Evolutionary conservation across 2,329 filamentous ascomycete species (phyloP), one percentile per base, ranked within the genome.

Genomic region (Orbilia ellipsospora): DNA sequence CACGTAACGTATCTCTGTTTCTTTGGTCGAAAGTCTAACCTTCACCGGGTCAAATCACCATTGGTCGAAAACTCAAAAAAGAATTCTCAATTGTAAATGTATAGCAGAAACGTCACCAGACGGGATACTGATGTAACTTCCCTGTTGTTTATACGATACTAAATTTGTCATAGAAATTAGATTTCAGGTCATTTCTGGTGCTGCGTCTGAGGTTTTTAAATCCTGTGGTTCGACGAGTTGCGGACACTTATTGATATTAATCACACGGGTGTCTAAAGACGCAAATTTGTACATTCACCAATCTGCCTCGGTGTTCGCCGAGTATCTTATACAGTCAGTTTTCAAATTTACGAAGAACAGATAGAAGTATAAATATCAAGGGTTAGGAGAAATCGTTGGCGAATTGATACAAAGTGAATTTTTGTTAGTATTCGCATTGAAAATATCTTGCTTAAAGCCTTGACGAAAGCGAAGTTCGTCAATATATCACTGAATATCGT

Each of bases 131-230:
- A 69, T 69, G 65, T 62, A 69, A 69, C 65, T 61, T 20, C 31
- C 42, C 10, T 36, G n/a, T 50, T 31, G 26, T 31, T n/a, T 36
- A 16, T 15, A 52, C 56, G 55, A 48, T 50, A 62, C 56, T 50
- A 69, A 62, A 62, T 69, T 69, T 69, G 57, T 62, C 57, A 69
- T 62, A 42, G 55, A 62, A 61, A 55, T 62, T 55, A 56, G 45
- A 23, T 18, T 42, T 51, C 28, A 44, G 12, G 31, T 10, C 31
- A 23, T 23, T 23, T 23, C 23, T 23, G 23, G 23, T 23, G 23
- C 23, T 23, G 23, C 23, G 23, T 23, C 23, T 4, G 23, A 54
- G 31, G 18, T 16, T 61, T 50, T 61, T 50, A 20, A 12, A 23
- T 18, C 15, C 48, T 52, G 16, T 52, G 2, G 48, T 55, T 44